These are phyloP conservation scores for Rosa lucieae DNA, from an alignment of 306 rosid species.

Conservation along the genomic window DNA sequence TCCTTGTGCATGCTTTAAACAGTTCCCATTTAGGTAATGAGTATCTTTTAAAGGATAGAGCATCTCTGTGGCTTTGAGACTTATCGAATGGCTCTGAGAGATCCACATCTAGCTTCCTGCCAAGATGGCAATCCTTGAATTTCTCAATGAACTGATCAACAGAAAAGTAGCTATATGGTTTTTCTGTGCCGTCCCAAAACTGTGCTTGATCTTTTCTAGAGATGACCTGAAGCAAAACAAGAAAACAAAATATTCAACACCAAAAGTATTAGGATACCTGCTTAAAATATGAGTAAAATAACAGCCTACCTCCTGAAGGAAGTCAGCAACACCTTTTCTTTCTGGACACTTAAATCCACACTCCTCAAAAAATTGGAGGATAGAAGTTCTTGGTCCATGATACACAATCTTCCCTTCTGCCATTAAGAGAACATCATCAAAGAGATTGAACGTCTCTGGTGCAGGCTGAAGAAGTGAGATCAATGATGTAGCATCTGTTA, in stretches of 20 bases:
- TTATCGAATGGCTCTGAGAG: constrained; percentile 54
- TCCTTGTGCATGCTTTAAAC: constrained; percentile 64
- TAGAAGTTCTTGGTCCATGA: constrained; percentile 62
- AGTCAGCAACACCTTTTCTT: constrained; percentile 90
- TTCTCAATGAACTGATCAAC: constrained; percentile 54
- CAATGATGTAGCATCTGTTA: constrained; percentile 65
- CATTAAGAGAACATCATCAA: constrained; percentile 77
- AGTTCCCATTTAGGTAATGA: constrained; percentile 63
- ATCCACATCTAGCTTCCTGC: constrained; percentile 54
- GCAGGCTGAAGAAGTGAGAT: constrained; percentile 92
- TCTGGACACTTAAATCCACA: constrained; percentile 86
- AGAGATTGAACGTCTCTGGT: constrained; percentile 75
- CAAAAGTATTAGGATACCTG: neutral
- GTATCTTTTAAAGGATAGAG: constrained; percentile 55
- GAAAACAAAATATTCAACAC: neutral
- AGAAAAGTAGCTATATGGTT: constrained; percentile 59
- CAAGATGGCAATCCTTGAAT: constrained; percentile 54
- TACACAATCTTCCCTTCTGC: constrained; percentile 76
- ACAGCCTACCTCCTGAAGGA: constrained; percentile 69
- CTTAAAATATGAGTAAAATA: neutral
- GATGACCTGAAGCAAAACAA: constrained; percentile 47
- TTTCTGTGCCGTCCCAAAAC: constrained; percentile 55
- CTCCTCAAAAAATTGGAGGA: constrained; percentile 57
- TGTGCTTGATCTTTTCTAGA: constrained; percentile 79
- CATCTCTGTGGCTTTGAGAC: constrained; percentile 48